These are phyloP conservation scores for Eucalyptus fibrosa DNA, from an alignment of 345 rosid species.

Conservation along the genomic window DNA sequence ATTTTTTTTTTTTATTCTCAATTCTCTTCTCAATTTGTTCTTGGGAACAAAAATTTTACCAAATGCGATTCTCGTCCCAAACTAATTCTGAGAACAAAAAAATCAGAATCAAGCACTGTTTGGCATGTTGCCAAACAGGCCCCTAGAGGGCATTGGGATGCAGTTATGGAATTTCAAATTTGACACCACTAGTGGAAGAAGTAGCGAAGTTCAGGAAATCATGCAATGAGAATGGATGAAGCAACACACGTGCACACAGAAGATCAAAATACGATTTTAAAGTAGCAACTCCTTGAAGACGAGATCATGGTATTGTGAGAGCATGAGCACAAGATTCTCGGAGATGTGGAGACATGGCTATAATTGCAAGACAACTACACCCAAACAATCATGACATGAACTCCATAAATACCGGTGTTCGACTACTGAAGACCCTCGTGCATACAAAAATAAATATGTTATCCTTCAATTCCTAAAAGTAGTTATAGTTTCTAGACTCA, in stretches of 20 bases:
- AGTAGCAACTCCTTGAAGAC: not conserved
- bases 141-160: not conserved
- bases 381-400: not conserved
- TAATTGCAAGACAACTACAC: accelerated
- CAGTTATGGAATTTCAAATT: accelerated
- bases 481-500: accelerated
- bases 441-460: not conserved
- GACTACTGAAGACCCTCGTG: accelerated
- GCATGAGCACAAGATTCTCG: accelerated
- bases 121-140: too few relatives aligned
- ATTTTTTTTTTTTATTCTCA: too few relatives aligned
- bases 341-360: not conserved
- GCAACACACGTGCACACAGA: accelerated
- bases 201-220: not conserved
- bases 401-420: not conserved
- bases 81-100: too few relatives aligned
- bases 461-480: too few relatives aligned
- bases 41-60: too few relatives aligned
- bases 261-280: not conserved
- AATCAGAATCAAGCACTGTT: too few relatives aligned
- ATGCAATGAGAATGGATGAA: not conserved
- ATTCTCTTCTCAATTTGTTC: too few relatives aligned
- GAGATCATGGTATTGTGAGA: too few relatives aligned
- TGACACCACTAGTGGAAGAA: accelerated
- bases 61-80: too few relatives aligned